Percentiles rank a stretch among this genome's conserved stretches.
These are phyloP conservation scores for Ballota nigra DNA, from an alignment of 257 asterid species.

Conservation along the genomic window DNA sequence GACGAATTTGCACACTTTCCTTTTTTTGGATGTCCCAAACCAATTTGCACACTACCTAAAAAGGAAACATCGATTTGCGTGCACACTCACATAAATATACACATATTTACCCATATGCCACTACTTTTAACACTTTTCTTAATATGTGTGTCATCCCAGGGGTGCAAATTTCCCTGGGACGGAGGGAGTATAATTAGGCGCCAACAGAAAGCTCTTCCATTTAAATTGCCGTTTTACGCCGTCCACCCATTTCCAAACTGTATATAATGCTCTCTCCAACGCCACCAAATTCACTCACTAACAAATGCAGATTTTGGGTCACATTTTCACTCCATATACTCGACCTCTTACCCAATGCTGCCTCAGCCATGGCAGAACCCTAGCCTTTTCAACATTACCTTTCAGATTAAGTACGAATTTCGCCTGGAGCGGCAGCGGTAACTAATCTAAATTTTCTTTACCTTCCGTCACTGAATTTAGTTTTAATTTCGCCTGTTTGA, in stretches of 20 bases:
- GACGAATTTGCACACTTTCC: no score
- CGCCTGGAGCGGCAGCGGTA: constrained; percentile 34
- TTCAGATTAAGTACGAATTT: constrained; percentile 10
- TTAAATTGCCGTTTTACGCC: constrained; percentile 29
- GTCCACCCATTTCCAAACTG: constrained; percentile 49
- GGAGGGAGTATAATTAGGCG: constrained; percentile 27
- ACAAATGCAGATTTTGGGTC: constrained; percentile 40
- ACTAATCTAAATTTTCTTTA: background rate
- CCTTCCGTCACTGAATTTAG: background rate
- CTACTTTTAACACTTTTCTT: no score
- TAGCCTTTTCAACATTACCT: constrained; percentile 24
- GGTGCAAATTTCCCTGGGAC: no score
- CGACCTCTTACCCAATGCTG: constrained; percentile 18
- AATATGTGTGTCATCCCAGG: no score
- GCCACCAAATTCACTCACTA: background rate
- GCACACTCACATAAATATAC: no score
- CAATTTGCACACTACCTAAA: no score
- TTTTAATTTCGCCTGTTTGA: background rate
- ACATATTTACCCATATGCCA: no score
- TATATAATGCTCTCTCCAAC: constrained; percentile 4
- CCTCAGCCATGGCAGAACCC: constrained; percentile 28
- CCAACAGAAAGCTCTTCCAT: constrained; percentile 20
- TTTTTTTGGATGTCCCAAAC: no score
- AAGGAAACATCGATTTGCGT: no score
- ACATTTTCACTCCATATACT: constrained; percentile 22